phyloP scores from a whole-genome alignment of 495 filamentous ascomycete genomes.

The Xylaria flabelliformis region DNA sequence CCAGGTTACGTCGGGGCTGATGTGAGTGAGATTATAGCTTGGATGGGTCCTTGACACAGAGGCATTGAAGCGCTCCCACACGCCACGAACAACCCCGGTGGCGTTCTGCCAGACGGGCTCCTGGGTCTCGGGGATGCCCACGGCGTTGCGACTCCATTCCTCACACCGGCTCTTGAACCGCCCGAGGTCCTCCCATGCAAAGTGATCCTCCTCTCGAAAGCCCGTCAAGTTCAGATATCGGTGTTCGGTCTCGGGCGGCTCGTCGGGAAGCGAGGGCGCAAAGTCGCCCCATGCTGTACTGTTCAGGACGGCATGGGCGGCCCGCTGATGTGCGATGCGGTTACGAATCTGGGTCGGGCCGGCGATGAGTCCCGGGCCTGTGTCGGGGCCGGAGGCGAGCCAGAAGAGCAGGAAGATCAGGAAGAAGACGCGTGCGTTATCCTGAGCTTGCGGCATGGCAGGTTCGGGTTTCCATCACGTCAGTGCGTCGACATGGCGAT shows the following conservation, averaged over 20 bases:
- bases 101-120: constrained; percentile 76
- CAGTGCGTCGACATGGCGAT: constrained; percentile 33
- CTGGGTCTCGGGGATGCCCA: constrained; percentile 45
- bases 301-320: constrained; percentile 70
- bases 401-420: constrained; percentile 53
- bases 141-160: constrained; percentile 52
- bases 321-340: constrained; percentile 55
- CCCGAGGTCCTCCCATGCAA: constrained; percentile 70
- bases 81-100: constrained; percentile 75
- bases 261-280: constrained; percentile 50
- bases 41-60: constrained; percentile 41
- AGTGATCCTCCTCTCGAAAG: constrained; percentile 72
- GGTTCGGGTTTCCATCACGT: constrained; percentile 37
- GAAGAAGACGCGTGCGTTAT: constrained; percentile 48
- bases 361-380: constrained; percentile 48
- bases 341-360: constrained; percentile 46
- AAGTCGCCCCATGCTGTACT: constrained; percentile 78
- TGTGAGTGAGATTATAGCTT: constrained; percentile 56
- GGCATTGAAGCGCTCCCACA: constrained; percentile 70
- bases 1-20: constrained; percentile 52
- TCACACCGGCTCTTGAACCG: constrained; percentile 53
- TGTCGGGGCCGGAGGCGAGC: constrained; percentile 48
- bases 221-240: constrained; percentile 80
- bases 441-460: constrained; percentile 43
- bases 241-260: constrained; percentile 39